Base-by-base conservation (phyloP, 192 early-diverging fungal genomes). In the Umbelopsis sp. region DNA sequence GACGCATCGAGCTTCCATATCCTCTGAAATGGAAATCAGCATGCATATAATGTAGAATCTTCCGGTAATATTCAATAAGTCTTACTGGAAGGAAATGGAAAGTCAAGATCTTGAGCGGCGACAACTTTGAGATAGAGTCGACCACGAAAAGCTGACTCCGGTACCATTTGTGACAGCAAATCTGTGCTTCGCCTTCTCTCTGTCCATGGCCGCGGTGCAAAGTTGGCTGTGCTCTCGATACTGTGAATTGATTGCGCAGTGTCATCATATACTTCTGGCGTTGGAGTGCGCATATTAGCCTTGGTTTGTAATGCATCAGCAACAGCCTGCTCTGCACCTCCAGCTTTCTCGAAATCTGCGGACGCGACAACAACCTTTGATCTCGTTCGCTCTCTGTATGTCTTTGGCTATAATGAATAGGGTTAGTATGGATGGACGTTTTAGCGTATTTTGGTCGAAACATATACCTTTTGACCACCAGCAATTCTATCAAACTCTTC, bases 81-180 rank as follows among this genome's bases (percentile, higher is more conserved):
- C 44, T 70, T 53, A 75, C 74, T 44, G 13, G 69, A 22, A n/a
- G 44, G 46, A 49, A 75, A 64, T 7, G 74, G 68, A 27, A 70
- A 74, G 35, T 74, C 68, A 6, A 75, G 55, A 51, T 69, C 53
- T 46, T 70, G 49, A 33, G 67, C 68, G 16, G 67, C 73, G 20
- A 51, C 35, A n/a, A 75, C 64, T 46, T 55, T 69, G 20, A 69
- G 23, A 45, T 71, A 75, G 11, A 67, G 53, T 15, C 67, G 64
- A 15, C 68, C 73, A 12, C 66, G 66, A 1, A 41, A 46, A 49
- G 51, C 23, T n/a, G 49, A 69, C 13, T 49, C 67, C 7, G 33
- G 47, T 25, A 27, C 15, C 20, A 20, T 21, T 49, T 22, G 51
- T 20, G 33, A 69, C 1, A 69, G 27, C 21, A 52, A 16, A 67